Evolutionary conservation across 345 rosid genomes (phyloP).

Genomic region (Tarenaya hassleriana): DNA sequence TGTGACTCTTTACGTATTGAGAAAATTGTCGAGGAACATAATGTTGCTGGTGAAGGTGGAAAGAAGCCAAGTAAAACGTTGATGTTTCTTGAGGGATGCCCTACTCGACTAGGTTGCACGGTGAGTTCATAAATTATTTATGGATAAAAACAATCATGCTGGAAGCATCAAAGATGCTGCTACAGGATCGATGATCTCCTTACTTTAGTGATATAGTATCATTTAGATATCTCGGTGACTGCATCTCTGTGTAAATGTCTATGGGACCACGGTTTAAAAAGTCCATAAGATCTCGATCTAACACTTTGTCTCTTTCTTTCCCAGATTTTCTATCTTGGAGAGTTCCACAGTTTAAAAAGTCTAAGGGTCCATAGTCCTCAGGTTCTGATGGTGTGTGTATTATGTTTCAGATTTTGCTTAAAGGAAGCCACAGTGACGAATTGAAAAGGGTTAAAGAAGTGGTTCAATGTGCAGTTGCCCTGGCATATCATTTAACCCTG

Average conservation of each 20-base stretch:
- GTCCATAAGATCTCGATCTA: too few relatives aligned
- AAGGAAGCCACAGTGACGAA: conserved; percentile 75
- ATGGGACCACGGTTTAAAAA: too few relatives aligned
- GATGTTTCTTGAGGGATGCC: conserved; percentile 90
- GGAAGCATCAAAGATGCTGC: background rate
- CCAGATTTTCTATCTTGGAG: too few relatives aligned
- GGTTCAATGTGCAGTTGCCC: conserved; percentile 53
- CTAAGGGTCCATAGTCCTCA: too few relatives aligned
- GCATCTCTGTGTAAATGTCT: too few relatives aligned
- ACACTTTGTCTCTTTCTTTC: too few relatives aligned
- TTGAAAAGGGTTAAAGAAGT: conserved; percentile 79
- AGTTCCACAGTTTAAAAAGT: too few relatives aligned
- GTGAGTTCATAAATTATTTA: conserved; percentile 42
- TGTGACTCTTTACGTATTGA: conserved; percentile 80
- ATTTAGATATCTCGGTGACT: background rate
- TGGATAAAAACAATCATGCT: conserved; percentile 1
- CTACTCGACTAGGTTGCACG: conserved; percentile 76
- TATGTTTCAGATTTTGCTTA: conserved; percentile 68
- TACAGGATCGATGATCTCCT: background rate
- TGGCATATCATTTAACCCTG: conserved; percentile 84
- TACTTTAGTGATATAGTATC: conserved; percentile 7
- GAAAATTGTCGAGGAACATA: conserved; percentile 78
- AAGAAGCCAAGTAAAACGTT: conserved; percentile 76
- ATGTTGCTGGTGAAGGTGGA: conserved; percentile 52
- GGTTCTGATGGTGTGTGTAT: conserved; percentile 18